These are phyloP conservation scores for Boletus eberwhitei DNA, from an alignment of 768 basidiomycete genomes.

Conservation along the genomic window DNA sequence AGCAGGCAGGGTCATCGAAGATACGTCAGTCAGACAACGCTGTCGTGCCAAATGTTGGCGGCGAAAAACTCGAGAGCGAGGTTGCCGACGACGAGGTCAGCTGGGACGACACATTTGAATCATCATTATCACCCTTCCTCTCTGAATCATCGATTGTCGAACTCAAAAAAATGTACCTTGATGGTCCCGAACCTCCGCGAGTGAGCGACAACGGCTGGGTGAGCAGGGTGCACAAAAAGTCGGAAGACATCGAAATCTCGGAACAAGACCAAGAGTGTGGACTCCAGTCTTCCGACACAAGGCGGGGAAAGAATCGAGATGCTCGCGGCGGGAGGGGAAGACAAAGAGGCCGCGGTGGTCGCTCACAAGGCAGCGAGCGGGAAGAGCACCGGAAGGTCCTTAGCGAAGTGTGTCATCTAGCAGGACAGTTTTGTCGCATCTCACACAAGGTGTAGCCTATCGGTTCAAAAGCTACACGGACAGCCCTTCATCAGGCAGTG, in stretches of 20 bases:
- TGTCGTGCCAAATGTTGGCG: background rate
- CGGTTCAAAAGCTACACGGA: slow-evolving; percentile 72
- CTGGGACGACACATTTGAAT: slow-evolving; percentile 66
- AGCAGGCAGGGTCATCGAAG: slow-evolving; percentile 4
- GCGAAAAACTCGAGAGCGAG: background rate
- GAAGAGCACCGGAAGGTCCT: slow-evolving; percentile 74
- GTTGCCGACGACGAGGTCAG: slow-evolving; percentile 34
- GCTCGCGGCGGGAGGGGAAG: slow-evolving; percentile 42
- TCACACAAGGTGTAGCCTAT: slow-evolving; percentile 60
- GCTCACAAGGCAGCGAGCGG: slow-evolving; percentile 36
- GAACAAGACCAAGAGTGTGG: slow-evolving; percentile 15
- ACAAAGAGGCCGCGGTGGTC: slow-evolving; percentile 43
- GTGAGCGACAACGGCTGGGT: slow-evolving; percentile 76
- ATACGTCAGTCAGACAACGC: background rate
- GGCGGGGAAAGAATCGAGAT: slow-evolving; percentile 40
- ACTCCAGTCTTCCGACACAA: slow-evolving; percentile 25
- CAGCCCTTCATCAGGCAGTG: slow-evolving; percentile 76
- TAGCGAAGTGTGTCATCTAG: slow-evolving; percentile 64
- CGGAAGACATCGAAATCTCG: slow-evolving; percentile 22
- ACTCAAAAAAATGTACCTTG: slow-evolving; percentile 71
- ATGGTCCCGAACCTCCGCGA: slow-evolving; percentile 77
- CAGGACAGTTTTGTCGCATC: slow-evolving; percentile 9
- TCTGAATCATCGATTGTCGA: slow-evolving; percentile 54
- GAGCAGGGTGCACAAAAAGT: slow-evolving; percentile 39
- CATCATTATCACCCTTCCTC: slow-evolving; percentile 59